Percentiles rank a stretch among this genome's conserved stretches.
phyloP scores from a whole-genome alignment of 2,329 filamentous ascomycete genomes.

The Hypoxylon sp. region DNA sequence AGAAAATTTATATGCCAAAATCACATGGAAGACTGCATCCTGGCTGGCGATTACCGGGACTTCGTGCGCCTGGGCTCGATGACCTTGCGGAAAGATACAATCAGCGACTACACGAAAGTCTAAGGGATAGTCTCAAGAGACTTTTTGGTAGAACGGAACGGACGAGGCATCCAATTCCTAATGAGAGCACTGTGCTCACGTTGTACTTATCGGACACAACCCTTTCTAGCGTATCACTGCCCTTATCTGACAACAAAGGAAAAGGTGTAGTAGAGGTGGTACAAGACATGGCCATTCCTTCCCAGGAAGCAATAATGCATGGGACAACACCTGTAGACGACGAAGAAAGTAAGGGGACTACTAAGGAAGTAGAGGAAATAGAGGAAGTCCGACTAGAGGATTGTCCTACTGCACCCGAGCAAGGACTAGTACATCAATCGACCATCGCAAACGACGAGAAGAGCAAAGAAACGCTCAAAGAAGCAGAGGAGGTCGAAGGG shows the following conservation, averaged over 20 bases:
- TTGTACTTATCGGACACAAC: constrained; percentile 30
- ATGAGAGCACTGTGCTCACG: constrained; percentile 39
- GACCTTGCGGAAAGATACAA: constrained; percentile 32
- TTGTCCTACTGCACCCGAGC: background rate
- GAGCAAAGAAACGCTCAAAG: background rate
- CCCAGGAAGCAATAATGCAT: background rate
- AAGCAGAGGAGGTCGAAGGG: background rate
- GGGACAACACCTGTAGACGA: background rate
- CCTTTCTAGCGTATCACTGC: background rate
- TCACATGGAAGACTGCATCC: constrained; percentile 61
- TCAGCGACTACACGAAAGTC: constrained; percentile 12
- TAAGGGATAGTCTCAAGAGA: constrained; percentile 26
- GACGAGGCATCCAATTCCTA: constrained; percentile 26
- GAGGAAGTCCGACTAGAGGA: background rate
- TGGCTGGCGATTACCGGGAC: constrained; percentile 58
- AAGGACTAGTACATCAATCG: background rate
- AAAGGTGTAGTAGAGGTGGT: background rate
- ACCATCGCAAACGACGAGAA: background rate
- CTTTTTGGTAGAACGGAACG: constrained; percentile 14
- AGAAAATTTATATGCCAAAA: constrained; percentile 56
- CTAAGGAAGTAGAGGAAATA: background rate
- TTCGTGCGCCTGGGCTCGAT: background rate
- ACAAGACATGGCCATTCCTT: background rate
- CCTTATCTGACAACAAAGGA: background rate
- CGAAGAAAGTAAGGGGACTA: background rate